Evolutionary conservation across 2,329 filamentous ascomycete genomes (phyloP).

Genomic region (Trichoderma breve): DNA sequence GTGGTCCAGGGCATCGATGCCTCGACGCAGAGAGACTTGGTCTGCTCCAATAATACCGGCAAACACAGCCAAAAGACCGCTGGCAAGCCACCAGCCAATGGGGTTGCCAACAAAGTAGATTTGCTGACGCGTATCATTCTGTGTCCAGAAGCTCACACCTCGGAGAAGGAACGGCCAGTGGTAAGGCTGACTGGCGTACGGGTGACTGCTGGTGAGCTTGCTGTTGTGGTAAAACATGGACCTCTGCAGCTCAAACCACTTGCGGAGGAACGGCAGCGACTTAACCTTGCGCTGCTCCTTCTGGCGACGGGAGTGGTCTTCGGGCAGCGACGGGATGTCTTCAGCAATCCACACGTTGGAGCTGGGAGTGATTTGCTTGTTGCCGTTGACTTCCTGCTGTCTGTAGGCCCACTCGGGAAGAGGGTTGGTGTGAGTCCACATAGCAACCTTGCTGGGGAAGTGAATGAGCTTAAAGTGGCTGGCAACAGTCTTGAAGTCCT

Average conservation of each 20-base stretch:
- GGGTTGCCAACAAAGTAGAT: constrained; percentile 99
- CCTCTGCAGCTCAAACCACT: constrained; percentile 94
- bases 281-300: constrained; percentile 80
- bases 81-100: constrained; percentile 94
- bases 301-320: constrained; percentile 68
- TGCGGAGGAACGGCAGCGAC: constrained; percentile 80
- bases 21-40: constrained; percentile 87
- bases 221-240: constrained; percentile 99
- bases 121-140: constrained; percentile 89
- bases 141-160: constrained; percentile 98
- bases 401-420: constrained; percentile 97
- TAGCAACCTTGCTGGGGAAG: constrained; percentile 90
- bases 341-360: constrained; percentile 96
- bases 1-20: constrained; percentile 87
- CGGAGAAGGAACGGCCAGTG: constrained; percentile 97
- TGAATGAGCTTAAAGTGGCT: constrained; percentile 96
- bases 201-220: constrained; percentile 93
- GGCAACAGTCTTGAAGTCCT: constrained; percentile 86
- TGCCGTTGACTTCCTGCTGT: constrained; percentile 98
- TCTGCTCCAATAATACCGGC: constrained; percentile 89
- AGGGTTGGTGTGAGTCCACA: constrained; percentile 96
- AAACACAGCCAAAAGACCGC: constrained; percentile 88
- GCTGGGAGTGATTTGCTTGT: constrained; percentile 87
- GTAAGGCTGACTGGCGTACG: constrained; percentile 90
- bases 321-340: constrained; percentile 76